Conservation (phyloP, 2,329 filamentous ascomycete species). For the Thermothelomyces thermophilus region DNA sequence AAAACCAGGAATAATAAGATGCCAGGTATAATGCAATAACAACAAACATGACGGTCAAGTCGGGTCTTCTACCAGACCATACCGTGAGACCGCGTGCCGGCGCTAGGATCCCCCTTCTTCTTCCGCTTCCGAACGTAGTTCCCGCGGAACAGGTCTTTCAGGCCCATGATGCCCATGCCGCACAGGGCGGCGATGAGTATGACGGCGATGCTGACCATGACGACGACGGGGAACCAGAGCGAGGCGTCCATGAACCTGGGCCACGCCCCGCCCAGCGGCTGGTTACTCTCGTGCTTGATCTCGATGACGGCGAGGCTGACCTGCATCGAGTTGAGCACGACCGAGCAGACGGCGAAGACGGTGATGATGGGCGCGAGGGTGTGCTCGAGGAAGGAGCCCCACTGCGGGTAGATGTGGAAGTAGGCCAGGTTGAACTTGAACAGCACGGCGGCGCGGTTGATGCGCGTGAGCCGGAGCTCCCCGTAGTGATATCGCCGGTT, state of each 20-base stretch:
- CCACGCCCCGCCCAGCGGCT: conserved; percentile 11
- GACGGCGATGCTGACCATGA: conserved; percentile 22
- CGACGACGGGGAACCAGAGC: conserved; percentile 23
- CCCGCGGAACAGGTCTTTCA: conserved; percentile 19
- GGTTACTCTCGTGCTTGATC: not conserved
- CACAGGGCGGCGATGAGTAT: conserved; percentile 11
- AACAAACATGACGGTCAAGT: not conserved
- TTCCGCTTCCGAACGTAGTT: conserved; percentile 18
- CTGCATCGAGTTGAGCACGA: conserved; percentile 28
- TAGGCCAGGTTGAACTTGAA: conserved; percentile 23
- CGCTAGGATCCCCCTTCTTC: conserved; percentile 13
- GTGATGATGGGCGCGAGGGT: conserved; percentile 26
- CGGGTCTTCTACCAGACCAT: not conserved
- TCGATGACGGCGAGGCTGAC: conserved; percentile 23
- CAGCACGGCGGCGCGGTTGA: conserved; percentile 28
- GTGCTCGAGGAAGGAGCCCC: conserved; percentile 25
- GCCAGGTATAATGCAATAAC: not conserved
- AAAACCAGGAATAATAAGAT: too few species aligned
- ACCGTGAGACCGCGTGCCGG: conserved; percentile 21
- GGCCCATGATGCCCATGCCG: conserved; percentile 21
- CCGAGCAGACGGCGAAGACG: conserved; percentile 26
- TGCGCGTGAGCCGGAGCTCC: conserved; percentile 33
- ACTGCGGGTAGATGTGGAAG: conserved; percentile 27
- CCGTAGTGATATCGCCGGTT: conserved; percentile 32
- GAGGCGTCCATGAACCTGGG: conserved; percentile 19